Base-by-base conservation (phyloP, 2,329 filamentous ascomycete species). In the Mariannaea sp. region DNA sequence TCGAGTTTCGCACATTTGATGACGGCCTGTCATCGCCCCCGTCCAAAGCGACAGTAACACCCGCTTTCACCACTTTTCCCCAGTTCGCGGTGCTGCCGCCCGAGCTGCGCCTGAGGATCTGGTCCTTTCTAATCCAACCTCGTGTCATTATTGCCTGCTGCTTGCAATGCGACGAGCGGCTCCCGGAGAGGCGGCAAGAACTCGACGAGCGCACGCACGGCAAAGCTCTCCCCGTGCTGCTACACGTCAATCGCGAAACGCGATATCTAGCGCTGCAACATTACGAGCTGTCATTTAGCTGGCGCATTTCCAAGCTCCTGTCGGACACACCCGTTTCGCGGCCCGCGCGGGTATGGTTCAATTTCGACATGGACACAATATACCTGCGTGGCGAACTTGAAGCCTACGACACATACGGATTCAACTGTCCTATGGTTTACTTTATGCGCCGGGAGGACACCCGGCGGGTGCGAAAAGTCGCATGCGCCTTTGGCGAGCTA, bases 21-120 rank as follows among this genome's bases (percentile, higher is more conserved):
- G 75, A 79, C 65, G 75, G 74, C 20, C 64, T 73, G 20, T 66
- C 57, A 16, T 49, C 51, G 16, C 38, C 53, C 20, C 42, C 16
- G 12, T n/a, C 43, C 40, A 17, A 8, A 29, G 33, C 35, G 29
- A 47, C 19, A 36, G 29, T 26, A 26, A 26, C 24, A 17, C 35
- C 35, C 16, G 27, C 44, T 26, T 45, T 65, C 58, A 58, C 62
- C 48, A 49, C 65, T 36, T 75, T 73, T 60, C 65, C 65, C 12
- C 69, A 57, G 35, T 80, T 80, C 62, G 53, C 61, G 14, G 64
- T 52, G 39, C 71, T 80, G 7, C 78, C 78, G 2, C 49, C 72
- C 20, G 78, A 81, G 65, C 71, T 81, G 47, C 77, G 79, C 41
- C 68, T 79, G 48, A 72, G 73, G 64, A 70, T 81, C 57, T 81